Evolutionary conservation across 73 alveolate species (phyloP).

Genomic region (Paramecium pentaurelia): DNA sequence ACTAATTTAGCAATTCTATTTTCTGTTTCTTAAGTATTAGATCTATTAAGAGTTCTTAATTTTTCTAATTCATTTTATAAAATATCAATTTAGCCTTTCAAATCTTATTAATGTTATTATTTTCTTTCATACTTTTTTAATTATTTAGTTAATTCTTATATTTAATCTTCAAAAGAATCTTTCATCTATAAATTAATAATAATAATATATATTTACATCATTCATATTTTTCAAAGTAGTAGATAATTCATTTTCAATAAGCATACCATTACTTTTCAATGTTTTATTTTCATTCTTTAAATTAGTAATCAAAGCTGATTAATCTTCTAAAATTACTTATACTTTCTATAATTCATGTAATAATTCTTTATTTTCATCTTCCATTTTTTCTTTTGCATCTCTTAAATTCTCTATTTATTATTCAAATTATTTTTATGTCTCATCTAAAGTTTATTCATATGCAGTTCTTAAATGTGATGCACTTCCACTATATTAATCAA

Average conservation of each 20-base stretch:
- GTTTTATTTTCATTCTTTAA: constrained; percentile 37
- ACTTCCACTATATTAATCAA: constrained; percentile 50
- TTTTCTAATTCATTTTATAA: not conserved
- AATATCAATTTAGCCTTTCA: not conserved
- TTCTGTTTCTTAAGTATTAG: not conserved
- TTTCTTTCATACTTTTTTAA: constrained; percentile 27
- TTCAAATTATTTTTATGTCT: constrained; percentile 44
- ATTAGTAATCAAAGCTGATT: constrained; percentile 20
- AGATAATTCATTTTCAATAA: constrained; percentile 6
- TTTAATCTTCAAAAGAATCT: constrained; percentile 36
- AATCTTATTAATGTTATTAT: not conserved
- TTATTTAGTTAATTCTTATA: not conserved
- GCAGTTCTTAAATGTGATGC: constrained; percentile 43
- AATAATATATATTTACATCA: not conserved
- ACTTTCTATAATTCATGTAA: constrained; percentile 39
- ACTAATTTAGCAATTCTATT: constrained; percentile 4
- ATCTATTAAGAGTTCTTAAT: not conserved
- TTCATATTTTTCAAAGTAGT: constrained; percentile 36
- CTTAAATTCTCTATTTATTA: constrained; percentile 13
- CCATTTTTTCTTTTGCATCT: constrained; percentile 35
- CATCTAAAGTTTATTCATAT: constrained; percentile 39
- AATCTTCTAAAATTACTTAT: not conserved
- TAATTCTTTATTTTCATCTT: constrained; percentile 41
- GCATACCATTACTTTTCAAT: not conserved
- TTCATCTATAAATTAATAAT: not conserved